Percentiles rank a stretch among this genome's conserved stretches.
Conservation (phyloP, 805 yeast genomes). For the Grigorovia jiainica region DNA sequence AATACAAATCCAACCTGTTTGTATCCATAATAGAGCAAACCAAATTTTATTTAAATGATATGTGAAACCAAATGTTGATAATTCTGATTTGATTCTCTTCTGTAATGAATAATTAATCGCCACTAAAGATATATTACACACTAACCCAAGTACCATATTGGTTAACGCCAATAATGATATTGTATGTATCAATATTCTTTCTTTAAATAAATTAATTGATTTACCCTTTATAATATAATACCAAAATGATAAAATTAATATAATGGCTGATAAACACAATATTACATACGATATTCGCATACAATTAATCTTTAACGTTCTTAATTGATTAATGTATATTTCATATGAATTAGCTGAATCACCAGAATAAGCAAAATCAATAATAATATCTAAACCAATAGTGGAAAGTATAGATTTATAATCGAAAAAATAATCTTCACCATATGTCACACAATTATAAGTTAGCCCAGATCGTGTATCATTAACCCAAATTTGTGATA, state of each 20-base stretch:
- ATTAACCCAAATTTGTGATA: background rate
- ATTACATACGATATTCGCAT: conserved; percentile 13
- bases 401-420: conserved; percentile 19
- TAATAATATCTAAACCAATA: conserved; percentile 21
- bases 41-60: conserved; percentile 19
- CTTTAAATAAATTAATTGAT: conserved; percentile 13
- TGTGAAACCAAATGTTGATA: conserved; percentile 21
- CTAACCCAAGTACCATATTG: conserved; percentile 15
- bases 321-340: conserved; percentile 4
- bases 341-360: conserved; percentile 4
- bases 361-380: conserved; percentile 23
- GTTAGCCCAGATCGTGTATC: conserved; percentile 8
- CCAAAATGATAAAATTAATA: conserved; percentile 14
- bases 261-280: conserved; percentile 7
- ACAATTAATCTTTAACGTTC: conserved; percentile 11
- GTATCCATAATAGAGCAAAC: conserved; percentile 18
- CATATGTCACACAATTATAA: conserved; percentile 10
- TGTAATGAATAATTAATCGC: conserved; percentile 14
- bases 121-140: conserved; percentile 11
- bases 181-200: conserved; percentile 15
- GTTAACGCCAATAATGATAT: conserved; percentile 19
- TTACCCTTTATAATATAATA: conserved; percentile 22
- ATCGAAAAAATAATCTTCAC: conserved; percentile 18
- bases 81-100: conserved; percentile 15
- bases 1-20: conserved; percentile 13